phyloP scores from a whole-genome alignment of 2,329 filamentous ascomycete species.

The Clarireedia sp. region DNA sequence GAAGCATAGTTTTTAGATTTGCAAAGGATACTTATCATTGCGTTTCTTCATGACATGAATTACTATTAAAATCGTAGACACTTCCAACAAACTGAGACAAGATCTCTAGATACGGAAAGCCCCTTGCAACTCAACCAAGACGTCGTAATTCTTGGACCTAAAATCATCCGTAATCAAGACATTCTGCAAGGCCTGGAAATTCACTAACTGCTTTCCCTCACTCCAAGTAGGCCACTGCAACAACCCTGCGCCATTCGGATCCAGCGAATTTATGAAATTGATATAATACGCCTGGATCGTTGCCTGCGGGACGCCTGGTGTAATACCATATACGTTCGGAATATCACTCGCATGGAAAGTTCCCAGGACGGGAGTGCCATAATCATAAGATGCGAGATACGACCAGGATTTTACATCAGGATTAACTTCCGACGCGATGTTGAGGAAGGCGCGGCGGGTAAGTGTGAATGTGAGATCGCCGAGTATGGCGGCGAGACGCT shows the following conservation, averaged over 20 bases:
- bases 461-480: slow-evolving; percentile 72
- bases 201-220: slow-evolving; percentile 40
- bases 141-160: slow-evolving; percentile 21
- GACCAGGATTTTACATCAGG: slow-evolving; percentile 61
- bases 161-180: slow-evolving; percentile 41
- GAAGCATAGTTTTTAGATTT: too few species aligned
- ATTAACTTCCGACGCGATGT: slow-evolving; percentile 36
- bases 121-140: too few species aligned
- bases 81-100: too few species aligned
- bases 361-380: slow-evolving; percentile 64
- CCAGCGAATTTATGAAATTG: slow-evolving; percentile 60
- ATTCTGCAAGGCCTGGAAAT: slow-evolving; percentile 36
- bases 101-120: too few species aligned
- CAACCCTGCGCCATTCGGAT: slow-evolving; percentile 53
- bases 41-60: too few species aligned
- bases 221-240: slow-evolving; percentile 38
- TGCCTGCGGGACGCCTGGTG: slow-evolving; percentile 38
- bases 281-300: slow-evolving; percentile 63
- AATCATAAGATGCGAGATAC: slow-evolving; percentile 65
- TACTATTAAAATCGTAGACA: too few species aligned
- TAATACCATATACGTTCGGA: slow-evolving; percentile 46
- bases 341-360: slow-evolving; percentile 69
- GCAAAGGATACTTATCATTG: too few species aligned
- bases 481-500: slow-evolving; percentile 65
- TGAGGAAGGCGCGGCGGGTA: slow-evolving; percentile 58